Base-by-base conservation (phyloP, 768 basidiomycete genomes). In the Suillus tomentosus region DNA sequence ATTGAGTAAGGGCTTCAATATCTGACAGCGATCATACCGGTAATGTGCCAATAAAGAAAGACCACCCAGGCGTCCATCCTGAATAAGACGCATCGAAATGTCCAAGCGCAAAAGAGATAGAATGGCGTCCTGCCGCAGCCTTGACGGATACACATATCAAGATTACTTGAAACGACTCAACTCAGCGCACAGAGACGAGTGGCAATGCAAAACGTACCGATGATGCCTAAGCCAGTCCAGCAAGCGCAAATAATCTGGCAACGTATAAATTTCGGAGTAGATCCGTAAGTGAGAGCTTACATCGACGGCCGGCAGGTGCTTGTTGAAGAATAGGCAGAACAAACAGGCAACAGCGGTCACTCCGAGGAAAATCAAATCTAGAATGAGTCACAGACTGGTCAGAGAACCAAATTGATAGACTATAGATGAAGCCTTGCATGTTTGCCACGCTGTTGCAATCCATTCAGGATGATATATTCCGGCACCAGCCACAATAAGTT, bases 41-140 rank as follows among this genome's bases (percentile, higher is more conserved):
- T 22, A 87, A 78, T 31, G 87, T 69, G 37, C 87, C 87, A 48
- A 88, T 85, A 72, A 88, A 89, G 70, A 88, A 90, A 1, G 86
- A 80, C 87, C 87, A 89, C 45, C 85, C 88, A 13, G 85, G 79
- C 3, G 81, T 82, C 88, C 88, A 89, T 7, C 88, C 88, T 0
- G 88, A 85, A 22, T 77, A 73, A 19, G 86, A 82, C 1, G 84
- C 77, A 68, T 89, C 83, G 61, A 88, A 90, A 64, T 84, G 79
- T 9, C 81, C 82, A 2, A 89, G 77, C 0, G 85, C 87, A 68
- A 82, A 89, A 0, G 81, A 74, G 0, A 81, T 84, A 15, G 87
- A 79, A 59, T 80, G 82, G 11, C 84, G 81, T 1, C 87, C 86
- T 19, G 77, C 74, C 0, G 83, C 82, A 4, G 87, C 87, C 72